phyloP scores from a whole-genome alignment of 129 eudicot genomes.

The Flaveria ramosissima region DNA sequence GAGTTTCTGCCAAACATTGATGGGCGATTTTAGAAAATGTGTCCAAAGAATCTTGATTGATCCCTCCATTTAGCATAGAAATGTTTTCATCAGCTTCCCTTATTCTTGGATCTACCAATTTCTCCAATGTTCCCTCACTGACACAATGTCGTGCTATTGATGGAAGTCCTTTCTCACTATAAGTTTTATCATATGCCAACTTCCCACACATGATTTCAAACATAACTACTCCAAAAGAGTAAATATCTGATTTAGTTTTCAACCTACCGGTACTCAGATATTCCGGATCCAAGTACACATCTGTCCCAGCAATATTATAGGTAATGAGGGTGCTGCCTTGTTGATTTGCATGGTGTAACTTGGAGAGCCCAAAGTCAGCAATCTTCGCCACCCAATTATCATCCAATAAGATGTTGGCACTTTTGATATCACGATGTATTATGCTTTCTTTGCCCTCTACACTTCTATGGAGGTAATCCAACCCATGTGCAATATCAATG shows the following conservation, averaged over 20 bases:
- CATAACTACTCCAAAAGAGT: background rate
- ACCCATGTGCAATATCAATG: conserved; percentile 3
- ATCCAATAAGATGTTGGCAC: no score
- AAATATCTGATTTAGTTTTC: background rate
- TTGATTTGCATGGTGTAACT: background rate
- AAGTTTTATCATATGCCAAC: conserved; percentile 16
- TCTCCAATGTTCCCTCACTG: background rate
- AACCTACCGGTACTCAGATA: background rate
- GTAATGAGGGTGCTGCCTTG: background rate
- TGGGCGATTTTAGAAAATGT: background rate
- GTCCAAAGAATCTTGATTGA: background rate
- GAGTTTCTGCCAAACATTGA: conserved; percentile 8
- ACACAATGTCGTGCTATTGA: background rate
- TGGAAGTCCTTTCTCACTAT: background rate
- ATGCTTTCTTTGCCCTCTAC: background rate
- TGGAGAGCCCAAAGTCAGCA: background rate
- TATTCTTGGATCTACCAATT: background rate
- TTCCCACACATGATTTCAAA: conserved; percentile 15
- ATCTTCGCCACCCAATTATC: no score
- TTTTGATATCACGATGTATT: background rate
- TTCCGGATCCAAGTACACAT: background rate
- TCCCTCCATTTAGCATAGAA: background rate
- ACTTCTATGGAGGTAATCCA: background rate
- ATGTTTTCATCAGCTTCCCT: background rate
- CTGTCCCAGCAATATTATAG: background rate